Conservation (phyloP, 1,284 basidiomycete genomes). For the Chiua sp. region DNA sequence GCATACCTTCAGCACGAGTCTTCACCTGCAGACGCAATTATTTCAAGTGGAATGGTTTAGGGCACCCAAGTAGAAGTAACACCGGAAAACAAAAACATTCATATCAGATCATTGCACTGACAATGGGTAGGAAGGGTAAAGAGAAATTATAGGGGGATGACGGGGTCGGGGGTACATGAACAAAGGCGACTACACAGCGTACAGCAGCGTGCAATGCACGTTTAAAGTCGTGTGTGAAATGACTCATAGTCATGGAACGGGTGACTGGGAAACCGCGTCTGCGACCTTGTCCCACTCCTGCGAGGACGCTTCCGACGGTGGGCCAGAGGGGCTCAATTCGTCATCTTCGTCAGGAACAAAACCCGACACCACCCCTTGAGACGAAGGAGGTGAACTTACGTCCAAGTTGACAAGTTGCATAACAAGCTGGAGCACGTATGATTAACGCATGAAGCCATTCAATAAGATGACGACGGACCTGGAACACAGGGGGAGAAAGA, state of each 20-base stretch:
- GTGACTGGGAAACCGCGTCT: constrained; percentile 64
- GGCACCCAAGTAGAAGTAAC: constrained; percentile 27
- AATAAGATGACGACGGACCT: constrained; percentile 49
- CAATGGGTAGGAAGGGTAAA: constrained; percentile 26
- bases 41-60: constrained; percentile 23
- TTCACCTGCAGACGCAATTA: constrained; percentile 54
- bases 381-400: constrained; percentile 72
- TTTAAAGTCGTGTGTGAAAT: constrained; percentile 35
- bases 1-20: constrained; percentile 77
- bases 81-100: constrained; percentile 45
- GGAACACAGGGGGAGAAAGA: constrained; percentile 86
- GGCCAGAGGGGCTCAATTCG: constrained; percentile 65
- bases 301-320: constrained; percentile 82
- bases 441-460: constrained; percentile 3
- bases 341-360: constrained; percentile 47
- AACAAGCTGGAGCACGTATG: constrained; percentile 58
- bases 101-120: constrained; percentile 65
- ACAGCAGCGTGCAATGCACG: constrained; percentile 37
- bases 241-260: constrained; percentile 43
- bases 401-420: constrained; percentile 90
- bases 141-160: constrained; percentile 23
- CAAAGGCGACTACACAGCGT: constrained; percentile 37
- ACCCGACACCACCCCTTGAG: constrained; percentile 37
- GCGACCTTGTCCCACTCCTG: constrained; percentile 88
- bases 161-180: constrained; percentile 30